A percentile compares a stretch with the other conserved stretches of the same genome.
These are phyloP conservation scores for Diaporthe sp. DNA, from an alignment of 2,329 filamentous ascomycete genomes.

Conservation along the genomic window DNA sequence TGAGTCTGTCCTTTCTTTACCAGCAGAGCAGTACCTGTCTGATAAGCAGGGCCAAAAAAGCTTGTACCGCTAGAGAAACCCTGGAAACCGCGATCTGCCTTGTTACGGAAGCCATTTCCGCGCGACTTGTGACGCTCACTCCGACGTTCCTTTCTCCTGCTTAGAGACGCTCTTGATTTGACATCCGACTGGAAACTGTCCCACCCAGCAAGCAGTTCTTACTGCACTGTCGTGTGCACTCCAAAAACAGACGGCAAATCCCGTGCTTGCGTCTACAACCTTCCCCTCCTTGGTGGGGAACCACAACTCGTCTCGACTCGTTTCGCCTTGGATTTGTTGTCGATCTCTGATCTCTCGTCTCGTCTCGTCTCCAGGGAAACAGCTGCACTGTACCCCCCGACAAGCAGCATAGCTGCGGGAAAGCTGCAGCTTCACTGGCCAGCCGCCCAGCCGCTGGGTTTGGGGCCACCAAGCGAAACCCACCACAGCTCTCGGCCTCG, in stretches of 20 bases:
- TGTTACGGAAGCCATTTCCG: conserved; percentile 19
- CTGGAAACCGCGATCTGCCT: conserved; percentile 31
- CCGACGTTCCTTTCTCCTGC: conserved; percentile 10
- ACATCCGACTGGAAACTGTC: not conserved
- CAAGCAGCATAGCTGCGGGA: conserved; percentile 9
- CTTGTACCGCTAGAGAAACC: conserved; percentile 31
- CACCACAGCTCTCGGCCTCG: conserved; percentile 25
- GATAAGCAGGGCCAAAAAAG: not conserved
- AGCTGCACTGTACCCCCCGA: not conserved
- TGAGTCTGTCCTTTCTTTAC: not conserved
- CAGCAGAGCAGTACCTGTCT: not conserved
- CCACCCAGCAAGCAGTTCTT: not conserved
- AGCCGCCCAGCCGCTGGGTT: conserved; percentile 12
- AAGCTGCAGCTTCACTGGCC: conserved; percentile 30
- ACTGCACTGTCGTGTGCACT: conserved; percentile 8
- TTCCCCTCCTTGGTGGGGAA: conserved; percentile 9
- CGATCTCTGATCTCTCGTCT: conserved; percentile 25
- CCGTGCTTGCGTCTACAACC: not conserved
- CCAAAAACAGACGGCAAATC: conserved; percentile 1
- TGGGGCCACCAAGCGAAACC: conserved; percentile 18
- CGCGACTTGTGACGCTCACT: conserved; percentile 18
- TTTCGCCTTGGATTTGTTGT: conserved; percentile 17
- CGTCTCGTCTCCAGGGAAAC: conserved; percentile 30
- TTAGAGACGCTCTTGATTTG: not conserved
- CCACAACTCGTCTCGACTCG: conserved; percentile 14